Evolutionary conservation across 495 filamentous ascomycete genomes (phyloP).

Genomic region (Aspergillus cavernicola): DNA sequence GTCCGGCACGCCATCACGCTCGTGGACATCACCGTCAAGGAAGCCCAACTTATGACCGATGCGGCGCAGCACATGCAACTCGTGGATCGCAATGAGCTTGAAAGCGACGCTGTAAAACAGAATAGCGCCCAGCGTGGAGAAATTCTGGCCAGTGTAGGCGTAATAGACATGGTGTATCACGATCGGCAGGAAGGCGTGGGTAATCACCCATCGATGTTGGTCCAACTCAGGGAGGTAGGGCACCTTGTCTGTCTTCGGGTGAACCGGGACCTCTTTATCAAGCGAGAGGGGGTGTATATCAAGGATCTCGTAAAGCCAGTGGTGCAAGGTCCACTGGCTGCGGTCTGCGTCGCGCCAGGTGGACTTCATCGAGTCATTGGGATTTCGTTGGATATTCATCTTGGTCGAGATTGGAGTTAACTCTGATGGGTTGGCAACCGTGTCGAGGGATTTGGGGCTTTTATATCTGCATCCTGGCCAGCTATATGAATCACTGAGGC

Average conservation of each 20-base stretch:
- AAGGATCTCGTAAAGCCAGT: slow-evolving; percentile 28
- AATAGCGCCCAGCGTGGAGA: slow-evolving; percentile 22
- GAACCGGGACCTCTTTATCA: slow-evolving; percentile 27
- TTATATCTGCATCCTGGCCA: slow-evolving; percentile 7
- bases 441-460: not conserved
- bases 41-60: slow-evolving; percentile 24
- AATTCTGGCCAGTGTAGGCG: slow-evolving; percentile 20
- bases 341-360: slow-evolving; percentile 28
- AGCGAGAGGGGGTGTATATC: slow-evolving; percentile 25
- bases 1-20: slow-evolving; percentile 26
- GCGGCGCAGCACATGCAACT: slow-evolving; percentile 26
- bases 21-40: slow-evolving; percentile 25
- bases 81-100: slow-evolving; percentile 33
- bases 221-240: slow-evolving; percentile 27
- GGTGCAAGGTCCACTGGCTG: slow-evolving; percentile 24
- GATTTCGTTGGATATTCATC: slow-evolving; percentile 22
- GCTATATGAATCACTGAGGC: too few relatives aligned
- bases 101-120: slow-evolving; percentile 29
- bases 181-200: slow-evolving; percentile 25
- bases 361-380: slow-evolving; percentile 38
- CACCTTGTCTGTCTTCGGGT: slow-evolving; percentile 31
- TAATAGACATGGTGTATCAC: slow-evolving; percentile 27
- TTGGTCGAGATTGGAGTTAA: not conserved
- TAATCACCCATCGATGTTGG: slow-evolving; percentile 30
- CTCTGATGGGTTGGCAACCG: not conserved